Conservation (phyloP, 495 filamentous ascomycete genomes). For the Neurospora sp. region DNA sequence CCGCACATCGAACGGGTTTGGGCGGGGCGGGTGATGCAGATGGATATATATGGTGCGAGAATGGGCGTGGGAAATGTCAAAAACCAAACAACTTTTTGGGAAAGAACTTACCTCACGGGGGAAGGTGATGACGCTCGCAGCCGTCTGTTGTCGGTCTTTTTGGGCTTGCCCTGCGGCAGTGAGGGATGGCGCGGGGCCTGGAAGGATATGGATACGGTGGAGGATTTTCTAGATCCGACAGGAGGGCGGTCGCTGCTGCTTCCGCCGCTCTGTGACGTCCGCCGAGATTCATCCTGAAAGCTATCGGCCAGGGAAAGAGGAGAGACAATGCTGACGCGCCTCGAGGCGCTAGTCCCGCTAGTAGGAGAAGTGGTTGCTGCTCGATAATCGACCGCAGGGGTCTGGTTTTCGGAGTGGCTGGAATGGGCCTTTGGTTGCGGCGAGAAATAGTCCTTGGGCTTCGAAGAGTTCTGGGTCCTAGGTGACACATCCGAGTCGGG, state of each 20-base stretch:
- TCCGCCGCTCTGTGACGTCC: constrained; percentile 12
- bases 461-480: constrained; percentile 19
- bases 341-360: constrained; percentile 12
- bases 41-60: constrained; percentile 2
- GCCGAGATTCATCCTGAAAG: constrained; percentile 10
- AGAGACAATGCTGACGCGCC: constrained; percentile 13
- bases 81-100: neutral
- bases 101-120: constrained; percentile 35
- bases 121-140: constrained; percentile 37
- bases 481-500: constrained; percentile 32
- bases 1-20: neutral
- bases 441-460: constrained; percentile 29
- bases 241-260: constrained; percentile 9
- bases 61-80: constrained; percentile 1
- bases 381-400: neutral
- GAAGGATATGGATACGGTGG: constrained; percentile 33
- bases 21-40: neutral
- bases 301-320: constrained; percentile 12
- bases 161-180: constrained; percentile 35
- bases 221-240: constrained; percentile 31
- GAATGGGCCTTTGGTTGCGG: neutral
- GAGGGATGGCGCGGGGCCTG: constrained; percentile 29
- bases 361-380: neutral
- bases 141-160: constrained; percentile 31
- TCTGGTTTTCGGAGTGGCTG: neutral